A percentile compares a stretch with the other conserved stretches of the same genome.
These are phyloP conservation scores for Hirsutella thompsonii DNA, from an alignment of 2,329 filamentous ascomycete species.

Conservation along the genomic window DNA sequence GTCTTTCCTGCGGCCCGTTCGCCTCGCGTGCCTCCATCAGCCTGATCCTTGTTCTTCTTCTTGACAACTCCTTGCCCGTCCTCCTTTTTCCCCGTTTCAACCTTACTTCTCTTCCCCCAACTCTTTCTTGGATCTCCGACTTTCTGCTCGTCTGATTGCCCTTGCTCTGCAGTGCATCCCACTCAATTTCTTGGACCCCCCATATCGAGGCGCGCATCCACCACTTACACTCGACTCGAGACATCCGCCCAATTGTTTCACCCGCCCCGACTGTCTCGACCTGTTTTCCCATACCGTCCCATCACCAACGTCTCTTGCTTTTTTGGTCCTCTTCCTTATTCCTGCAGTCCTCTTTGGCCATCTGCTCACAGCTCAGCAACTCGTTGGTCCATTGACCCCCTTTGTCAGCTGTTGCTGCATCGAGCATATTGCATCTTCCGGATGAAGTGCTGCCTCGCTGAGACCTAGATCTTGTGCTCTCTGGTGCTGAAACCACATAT, in stretches of 20 bases:
- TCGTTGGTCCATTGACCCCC: neutral
- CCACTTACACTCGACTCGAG: constrained; percentile 3
- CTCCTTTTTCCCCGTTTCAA: neutral
- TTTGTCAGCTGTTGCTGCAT: neutral
- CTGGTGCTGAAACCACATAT: neutral
- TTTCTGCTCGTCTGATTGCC: neutral
- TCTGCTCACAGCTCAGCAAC: neutral
- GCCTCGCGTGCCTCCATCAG: neutral
- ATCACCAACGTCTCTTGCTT: neutral
- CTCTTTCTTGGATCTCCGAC: neutral
- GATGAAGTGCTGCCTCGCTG: constrained; percentile 1
- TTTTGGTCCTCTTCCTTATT: constrained; percentile 3
- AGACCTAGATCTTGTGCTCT: neutral
- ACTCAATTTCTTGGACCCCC: neutral
- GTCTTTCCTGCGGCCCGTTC: neutral
- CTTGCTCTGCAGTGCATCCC: neutral
- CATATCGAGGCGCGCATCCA: neutral
- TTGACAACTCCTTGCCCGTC: too few relatives aligned
- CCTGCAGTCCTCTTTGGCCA: neutral
- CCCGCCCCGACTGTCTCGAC: neutral
- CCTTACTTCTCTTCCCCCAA: neutral
- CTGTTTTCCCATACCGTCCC: neutral
- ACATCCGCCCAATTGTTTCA: neutral
- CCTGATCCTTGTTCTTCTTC: neutral
- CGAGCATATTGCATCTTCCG: neutral